Base-by-base conservation (phyloP, 495 filamentous ascomycete genomes). In the Chlorociboria aeruginascens region DNA sequence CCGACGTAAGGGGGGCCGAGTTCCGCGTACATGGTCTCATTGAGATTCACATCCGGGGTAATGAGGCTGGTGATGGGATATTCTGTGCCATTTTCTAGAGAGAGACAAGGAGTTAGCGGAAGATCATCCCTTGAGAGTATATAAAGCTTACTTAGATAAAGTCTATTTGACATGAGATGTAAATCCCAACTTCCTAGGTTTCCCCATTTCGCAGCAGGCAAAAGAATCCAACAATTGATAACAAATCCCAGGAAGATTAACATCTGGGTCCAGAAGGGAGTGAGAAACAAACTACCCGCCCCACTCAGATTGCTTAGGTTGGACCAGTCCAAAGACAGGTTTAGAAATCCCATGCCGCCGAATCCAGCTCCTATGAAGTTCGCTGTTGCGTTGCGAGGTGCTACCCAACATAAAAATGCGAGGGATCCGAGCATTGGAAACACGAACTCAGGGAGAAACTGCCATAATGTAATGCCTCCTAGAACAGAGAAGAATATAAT, bases 401-500 rank as follows among this genome's bases (percentile, higher is more conserved):
- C 74, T 11, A 79, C 72, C 75, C 75, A 77, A 61, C 75, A 79
- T n/a, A 79, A 64, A 43, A 77, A 77, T 2, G 75, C 72, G 9
- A 79, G 61, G 0, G 75, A 79, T n/a, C 66, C 70, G 10, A 72
- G 57, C 48, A 77, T 70, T 0, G 73, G 74, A 50, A 79, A 79
- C 11, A 70, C 66, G 39, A 70, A 77, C 49, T 79, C 74, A 3
- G 74, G 75, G 1, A 79, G 60, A 48, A 79, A 79, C 45, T 79
- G 73, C 75, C 75, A 79, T 1, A 76, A 48, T 0, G 68, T 72
- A 55, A 74, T 65, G 8, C 66, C 74, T 1, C 69, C 39, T 9
- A 79, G 60, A 1, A 67, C 62, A 28, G 66, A 58, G 56, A 73
- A 77, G 59, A 79, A 79, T 0, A 76, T 63, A 40, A 66, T 65